Percentiles rank a stretch among this genome's conserved stretches.
Evolutionary conservation across 2,329 filamentous ascomycete species (phyloP).

Genomic region (Aspergillus pseudoterreus): DNA sequence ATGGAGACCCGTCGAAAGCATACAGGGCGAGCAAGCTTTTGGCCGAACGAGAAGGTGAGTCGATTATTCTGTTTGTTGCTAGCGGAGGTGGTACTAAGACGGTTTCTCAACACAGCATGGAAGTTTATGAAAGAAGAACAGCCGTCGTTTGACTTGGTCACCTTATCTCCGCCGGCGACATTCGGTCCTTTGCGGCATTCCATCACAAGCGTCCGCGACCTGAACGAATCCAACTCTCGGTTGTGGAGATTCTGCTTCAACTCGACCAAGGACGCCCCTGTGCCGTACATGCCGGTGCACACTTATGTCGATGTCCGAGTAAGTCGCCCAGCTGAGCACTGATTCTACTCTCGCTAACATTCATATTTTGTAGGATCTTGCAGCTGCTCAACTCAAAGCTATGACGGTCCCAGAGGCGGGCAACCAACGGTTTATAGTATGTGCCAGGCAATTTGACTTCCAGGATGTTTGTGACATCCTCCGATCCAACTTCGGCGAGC

Average conservation of each 20-base stretch:
- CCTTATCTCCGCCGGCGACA: not conserved
- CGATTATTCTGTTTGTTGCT: not conserved
- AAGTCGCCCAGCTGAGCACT: not conserved
- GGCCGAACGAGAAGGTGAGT: not conserved
- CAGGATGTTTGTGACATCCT: not conserved
- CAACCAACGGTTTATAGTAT: not conserved
- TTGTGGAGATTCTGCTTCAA: not conserved
- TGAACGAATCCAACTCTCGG: conserved; percentile 3
- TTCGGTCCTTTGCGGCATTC: not conserved
- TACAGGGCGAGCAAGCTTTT: not conserved
- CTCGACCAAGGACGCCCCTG: not conserved
- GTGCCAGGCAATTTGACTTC: not conserved
- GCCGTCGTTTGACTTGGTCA: not conserved
- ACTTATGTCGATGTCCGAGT: not conserved
- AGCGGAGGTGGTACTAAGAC: not conserved
- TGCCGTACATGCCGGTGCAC: not conserved
- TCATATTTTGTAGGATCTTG: not conserved
- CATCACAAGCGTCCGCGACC: conserved; percentile 1
- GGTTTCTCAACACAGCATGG: not conserved
- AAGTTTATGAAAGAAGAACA: not conserved
- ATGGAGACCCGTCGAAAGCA: not conserved
- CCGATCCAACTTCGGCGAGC: not conserved
- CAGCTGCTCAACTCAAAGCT: not conserved
- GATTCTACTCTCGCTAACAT: not conserved
- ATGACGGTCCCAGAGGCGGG: not conserved